Conservation (phyloP, 306 rosid genomes). For the Sechiopsis laciniata region DNA sequence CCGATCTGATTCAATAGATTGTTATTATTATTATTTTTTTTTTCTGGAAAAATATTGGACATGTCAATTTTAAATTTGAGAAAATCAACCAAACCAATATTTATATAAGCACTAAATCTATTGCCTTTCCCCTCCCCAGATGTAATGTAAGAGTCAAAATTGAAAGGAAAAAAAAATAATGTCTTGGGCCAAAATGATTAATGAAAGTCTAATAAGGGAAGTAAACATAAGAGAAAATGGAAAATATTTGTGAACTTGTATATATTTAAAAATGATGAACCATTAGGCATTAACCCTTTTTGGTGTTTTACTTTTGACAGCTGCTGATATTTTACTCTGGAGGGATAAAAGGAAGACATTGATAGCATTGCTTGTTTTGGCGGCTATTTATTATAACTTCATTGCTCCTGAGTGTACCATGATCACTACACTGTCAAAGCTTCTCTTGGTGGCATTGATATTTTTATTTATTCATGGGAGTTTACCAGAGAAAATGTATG, state of each 20-base stretch:
- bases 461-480: slow-evolving; percentile 54
- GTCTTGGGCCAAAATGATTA: too few relatives aligned
- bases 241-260: neutral
- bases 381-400: slow-evolving; percentile 73
- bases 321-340: slow-evolving; percentile 94
- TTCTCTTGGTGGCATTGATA: slow-evolving; percentile 43
- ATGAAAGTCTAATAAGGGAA: too few relatives aligned
- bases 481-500: slow-evolving; percentile 78
- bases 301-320: slow-evolving; percentile 41
- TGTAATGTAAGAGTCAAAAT: too few relatives aligned
- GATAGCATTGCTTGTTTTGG: slow-evolving; percentile 46
- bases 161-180: too few relatives aligned
- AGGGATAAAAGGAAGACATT: slow-evolving; percentile 75
- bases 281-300: neutral
- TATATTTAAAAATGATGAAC: neutral
- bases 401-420: slow-evolving; percentile 60
- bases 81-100: too few relatives aligned
- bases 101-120: too few relatives aligned
- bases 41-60: too few relatives aligned
- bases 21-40: too few relatives aligned
- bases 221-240: too few relatives aligned
- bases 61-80: too few relatives aligned
- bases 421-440: slow-evolving; percentile 59
- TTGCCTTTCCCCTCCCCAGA: too few relatives aligned
- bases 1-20: too few relatives aligned